Percentiles rank a stretch among this genome's conserved stretches.
Conservation (phyloP, 352 stramenopile genomes). For the Thalassiosira delicatula region DNA sequence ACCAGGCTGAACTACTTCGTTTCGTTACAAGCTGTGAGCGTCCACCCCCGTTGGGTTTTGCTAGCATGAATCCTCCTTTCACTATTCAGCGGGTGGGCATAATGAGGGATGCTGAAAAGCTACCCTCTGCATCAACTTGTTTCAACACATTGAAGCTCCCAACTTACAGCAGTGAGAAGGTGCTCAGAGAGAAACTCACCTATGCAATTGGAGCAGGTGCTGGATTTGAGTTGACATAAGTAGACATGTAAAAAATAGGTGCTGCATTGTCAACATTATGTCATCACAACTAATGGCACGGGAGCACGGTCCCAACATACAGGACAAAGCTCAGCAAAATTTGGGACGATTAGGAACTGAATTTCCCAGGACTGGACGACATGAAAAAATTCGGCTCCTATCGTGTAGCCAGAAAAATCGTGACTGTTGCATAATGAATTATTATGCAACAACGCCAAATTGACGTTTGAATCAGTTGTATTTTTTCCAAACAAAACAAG, state of each 20-base stretch:
- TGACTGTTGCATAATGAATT: no score
- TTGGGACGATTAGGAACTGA: no score
- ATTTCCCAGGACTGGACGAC: no score
- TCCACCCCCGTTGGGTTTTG: constrained; percentile 93
- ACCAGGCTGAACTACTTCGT: constrained; percentile 91
- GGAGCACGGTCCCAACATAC: not conserved
- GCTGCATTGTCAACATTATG: no score
- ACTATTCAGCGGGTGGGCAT: constrained; percentile 88
- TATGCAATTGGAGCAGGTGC: constrained; percentile 91
- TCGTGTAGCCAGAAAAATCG: no score
- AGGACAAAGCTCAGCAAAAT: no score
- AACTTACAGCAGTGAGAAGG: constrained; percentile 90
- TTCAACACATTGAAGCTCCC: constrained; percentile 98
- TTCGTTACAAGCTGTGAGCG: constrained; percentile 96
- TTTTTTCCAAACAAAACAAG: no score
- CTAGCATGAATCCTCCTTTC: constrained; percentile 89
- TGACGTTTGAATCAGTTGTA: no score
- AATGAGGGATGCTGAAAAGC: constrained; percentile 83
- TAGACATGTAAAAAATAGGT: no score
- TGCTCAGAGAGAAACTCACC: constrained; percentile 92
- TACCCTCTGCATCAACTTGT: constrained; percentile 93
- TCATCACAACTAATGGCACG: no score
- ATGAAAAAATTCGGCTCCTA: no score
- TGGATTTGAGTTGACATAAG: constrained; percentile 95
- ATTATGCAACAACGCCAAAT: no score